Conservation (phyloP, 257 asterid genomes). For the Ilex asprella region DNA sequence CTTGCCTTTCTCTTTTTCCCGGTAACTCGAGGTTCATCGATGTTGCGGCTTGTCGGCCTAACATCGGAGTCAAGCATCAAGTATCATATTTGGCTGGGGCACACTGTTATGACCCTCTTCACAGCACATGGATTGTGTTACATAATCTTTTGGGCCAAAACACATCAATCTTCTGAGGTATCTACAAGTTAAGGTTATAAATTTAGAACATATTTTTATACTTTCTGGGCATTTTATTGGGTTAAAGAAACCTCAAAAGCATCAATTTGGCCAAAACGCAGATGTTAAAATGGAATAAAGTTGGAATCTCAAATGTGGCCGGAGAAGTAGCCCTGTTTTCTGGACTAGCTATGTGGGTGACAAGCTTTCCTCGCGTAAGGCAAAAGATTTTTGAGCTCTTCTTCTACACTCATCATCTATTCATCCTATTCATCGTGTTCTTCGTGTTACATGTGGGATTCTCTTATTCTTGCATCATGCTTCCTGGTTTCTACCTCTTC, state of each 20-base stretch:
- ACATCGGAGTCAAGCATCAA: conserved; percentile 67
- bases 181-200: no score
- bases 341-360: conserved; percentile 40
- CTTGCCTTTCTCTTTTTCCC: conserved; percentile 58
- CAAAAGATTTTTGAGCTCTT: conserved; percentile 56
- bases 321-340: conserved; percentile 49
- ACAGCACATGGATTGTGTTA: conserved; percentile 49
- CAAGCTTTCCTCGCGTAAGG: conserved; percentile 44
- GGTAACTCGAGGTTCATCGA: conserved; percentile 56
- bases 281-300: conserved; percentile 55
- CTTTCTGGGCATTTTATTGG: no score
- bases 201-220: no score
- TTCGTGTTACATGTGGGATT: conserved; percentile 68
- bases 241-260: neutral
- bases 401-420: conserved; percentile 53
- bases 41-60: conserved; percentile 53
- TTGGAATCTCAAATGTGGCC: conserved; percentile 42
- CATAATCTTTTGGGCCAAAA: conserved; percentile 38
- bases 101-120: conserved; percentile 37
- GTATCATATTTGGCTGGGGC: conserved; percentile 76
- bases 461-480: conserved; percentile 52
- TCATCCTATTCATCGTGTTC: conserved; percentile 36
- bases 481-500: conserved; percentile 63
- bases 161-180: conserved; percentile 44
- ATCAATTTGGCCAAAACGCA: conserved; percentile 12